Base-by-base conservation (phyloP, 441 rosid genomes). In the Adansonia rubrostipa region DNA sequence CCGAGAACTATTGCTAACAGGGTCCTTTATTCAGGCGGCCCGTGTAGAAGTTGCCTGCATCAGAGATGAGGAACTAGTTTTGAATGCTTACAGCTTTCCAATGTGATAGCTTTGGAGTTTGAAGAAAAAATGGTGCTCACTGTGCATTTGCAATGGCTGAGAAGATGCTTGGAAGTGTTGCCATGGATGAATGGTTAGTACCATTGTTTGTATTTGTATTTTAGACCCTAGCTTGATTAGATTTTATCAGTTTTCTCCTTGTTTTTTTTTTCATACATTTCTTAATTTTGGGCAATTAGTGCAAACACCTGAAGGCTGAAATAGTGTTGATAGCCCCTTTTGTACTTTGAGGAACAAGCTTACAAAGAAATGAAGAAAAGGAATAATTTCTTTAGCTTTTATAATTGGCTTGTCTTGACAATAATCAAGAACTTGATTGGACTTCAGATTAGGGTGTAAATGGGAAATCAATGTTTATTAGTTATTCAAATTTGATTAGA, bases 21-120 rank as follows among this genome's bases (percentile, higher is more conserved):
- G 33, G n/a, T 47, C 54, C 22, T 45, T 28, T 63, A 3, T 33
- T 45, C 17, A 33, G 36, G 36, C 48, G 56, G 40, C 17, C 56
- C 22, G 40, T 45, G 72, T 68, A 68, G 28, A 36, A 68, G 56
- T 20, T 68, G 73, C 17, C n/a, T 6, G 54, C 36, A 45, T 68
- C 56, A 11, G 7, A 48, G 56, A 11, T 6, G 56, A 66, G 24
- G 51, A 47, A 47, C 11, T 47, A 20, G n/a, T 68, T 17, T 24
- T 45, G 56, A 61, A 33, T 61, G 65, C n/a, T 61, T 10, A 10
- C 65, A 61, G 15, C 15, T 24, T 22, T 60, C 36, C 5, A 20
- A 10, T 24, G 14, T 57, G 62, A 65, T 65, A n/a, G 71, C 28
- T 66, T 13, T 6, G 20, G 22, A 19, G 54, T 17, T 17, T 67